phyloP scores from a whole-genome alignment of 108 stramenopile species.

The Cyclotella choctawhatcheeana region DNA sequence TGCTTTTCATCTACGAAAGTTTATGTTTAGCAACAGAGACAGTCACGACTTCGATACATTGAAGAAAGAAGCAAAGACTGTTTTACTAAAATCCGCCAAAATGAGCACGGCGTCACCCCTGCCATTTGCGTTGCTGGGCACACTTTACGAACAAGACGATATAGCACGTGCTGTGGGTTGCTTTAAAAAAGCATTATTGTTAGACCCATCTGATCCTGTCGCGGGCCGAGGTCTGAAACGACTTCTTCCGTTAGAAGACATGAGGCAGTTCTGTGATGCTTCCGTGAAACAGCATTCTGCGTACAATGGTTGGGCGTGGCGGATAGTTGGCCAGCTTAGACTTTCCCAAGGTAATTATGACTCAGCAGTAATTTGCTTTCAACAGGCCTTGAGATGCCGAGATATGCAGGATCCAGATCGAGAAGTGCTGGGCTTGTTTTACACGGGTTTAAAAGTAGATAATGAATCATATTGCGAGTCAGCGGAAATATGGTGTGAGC shows the following conservation, averaged over 20 bases:
- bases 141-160: slow-evolving; percentile 76
- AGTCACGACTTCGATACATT: slow-evolving; percentile 6
- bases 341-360: slow-evolving; percentile 53
- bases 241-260: slow-evolving; percentile 29
- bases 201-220: slow-evolving; percentile 77
- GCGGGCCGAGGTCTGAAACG: slow-evolving; percentile 75
- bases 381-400: slow-evolving; percentile 66
- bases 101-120: slow-evolving; percentile 57
- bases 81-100: slow-evolving; percentile 75
- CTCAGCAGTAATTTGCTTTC: slow-evolving; percentile 63
- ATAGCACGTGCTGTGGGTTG: slow-evolving; percentile 63
- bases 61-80: slow-evolving; percentile 47
- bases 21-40: slow-evolving; percentile 20
- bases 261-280: slow-evolving; percentile 36
- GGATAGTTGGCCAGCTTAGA: slow-evolving; percentile 52
- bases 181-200: slow-evolving; percentile 57
- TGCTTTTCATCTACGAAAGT: slow-evolving; percentile 59
- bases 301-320: slow-evolving; percentile 82
- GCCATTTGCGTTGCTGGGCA: slow-evolving; percentile 74
- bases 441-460: slow-evolving; percentile 13
- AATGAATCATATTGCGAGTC: slow-evolving; percentile 16
- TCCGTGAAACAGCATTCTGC: slow-evolving; percentile 58
- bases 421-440: slow-evolving; percentile 56
- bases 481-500: slow-evolving; percentile 50
- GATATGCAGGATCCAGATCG: slow-evolving; percentile 58